phyloP scores from a whole-genome alignment of 2,329 filamentous ascomycete species.

The Colletotrichum spaethianum region DNA sequence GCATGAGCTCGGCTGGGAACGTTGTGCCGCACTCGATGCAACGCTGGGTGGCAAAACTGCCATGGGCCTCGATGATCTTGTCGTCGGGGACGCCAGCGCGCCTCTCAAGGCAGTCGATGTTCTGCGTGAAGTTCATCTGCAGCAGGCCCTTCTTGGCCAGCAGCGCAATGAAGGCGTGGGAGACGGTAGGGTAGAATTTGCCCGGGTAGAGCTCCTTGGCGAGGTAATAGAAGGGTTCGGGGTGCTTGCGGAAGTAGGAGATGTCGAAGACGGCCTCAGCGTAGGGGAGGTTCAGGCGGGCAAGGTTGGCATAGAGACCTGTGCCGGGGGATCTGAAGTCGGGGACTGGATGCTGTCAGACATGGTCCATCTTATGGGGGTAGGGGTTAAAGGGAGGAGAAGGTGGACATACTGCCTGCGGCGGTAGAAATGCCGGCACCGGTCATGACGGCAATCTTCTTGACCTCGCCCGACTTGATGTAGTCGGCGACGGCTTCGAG shows the following conservation, averaged over 20 bases:
- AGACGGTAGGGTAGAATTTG: conserved; percentile 88
- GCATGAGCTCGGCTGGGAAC: conserved; percentile 84
- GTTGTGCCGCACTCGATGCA: conserved; percentile 88
- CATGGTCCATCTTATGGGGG: background rate
- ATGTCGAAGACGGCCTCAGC: conserved; percentile 97
- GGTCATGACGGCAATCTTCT: conserved; percentile 87
- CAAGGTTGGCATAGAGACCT: conserved; percentile 93
- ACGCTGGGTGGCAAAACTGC: conserved; percentile 90
- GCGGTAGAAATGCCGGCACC: conserved; percentile 90
- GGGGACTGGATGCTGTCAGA: conserved; percentile 74
- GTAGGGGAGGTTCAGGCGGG: conserved; percentile 86
- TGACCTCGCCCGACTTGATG: conserved; percentile 78
- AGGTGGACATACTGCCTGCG: conserved; percentile 67
- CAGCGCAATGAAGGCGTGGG: conserved; percentile 89
- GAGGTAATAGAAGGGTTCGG: conserved; percentile 91
- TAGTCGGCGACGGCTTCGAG: conserved; percentile 84
- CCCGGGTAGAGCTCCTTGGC: conserved; percentile 95
- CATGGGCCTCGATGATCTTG: conserved; percentile 92
- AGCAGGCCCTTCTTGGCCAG: conserved; percentile 85
- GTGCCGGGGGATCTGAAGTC: conserved; percentile 96
- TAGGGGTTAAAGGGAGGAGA: background rate
- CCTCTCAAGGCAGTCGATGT: conserved; percentile 96
- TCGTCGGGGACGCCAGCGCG: conserved; percentile 86
- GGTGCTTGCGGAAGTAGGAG: conserved; percentile 86
- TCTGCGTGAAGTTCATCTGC: conserved; percentile 93